A percentile compares a stretch with the other conserved stretches of the same genome.
Evolutionary conservation across 495 filamentous ascomycete species (phyloP).

Genomic region (Darksidea phi): DNA sequence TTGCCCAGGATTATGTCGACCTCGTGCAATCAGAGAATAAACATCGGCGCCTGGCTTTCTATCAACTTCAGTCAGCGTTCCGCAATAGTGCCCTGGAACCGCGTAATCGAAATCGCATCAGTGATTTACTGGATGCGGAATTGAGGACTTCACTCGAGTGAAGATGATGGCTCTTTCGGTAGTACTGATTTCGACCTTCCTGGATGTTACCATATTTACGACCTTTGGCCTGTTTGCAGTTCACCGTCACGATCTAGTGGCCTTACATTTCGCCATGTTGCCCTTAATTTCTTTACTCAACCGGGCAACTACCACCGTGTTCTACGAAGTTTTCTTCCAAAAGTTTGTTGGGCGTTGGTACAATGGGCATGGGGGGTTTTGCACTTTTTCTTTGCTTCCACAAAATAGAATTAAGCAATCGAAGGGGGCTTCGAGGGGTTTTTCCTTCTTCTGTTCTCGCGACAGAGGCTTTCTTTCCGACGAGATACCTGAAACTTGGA

Average conservation of each 20-base stretch:
- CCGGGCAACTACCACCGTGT: conserved; percentile 6
- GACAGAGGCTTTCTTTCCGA: conserved; percentile 13
- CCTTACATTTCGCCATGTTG: conserved; percentile 1
- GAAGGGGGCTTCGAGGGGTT: conserved; percentile 5
- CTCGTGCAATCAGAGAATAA: conserved; percentile 50
- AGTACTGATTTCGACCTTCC: neutral
- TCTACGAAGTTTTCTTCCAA: conserved; percentile 17
- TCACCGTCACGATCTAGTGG: neutral
- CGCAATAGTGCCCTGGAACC: conserved; percentile 55
- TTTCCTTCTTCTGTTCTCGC: conserved; percentile 19
- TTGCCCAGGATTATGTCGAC: conserved; percentile 56
- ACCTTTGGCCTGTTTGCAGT: neutral
- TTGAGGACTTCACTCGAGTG: conserved; percentile 26
- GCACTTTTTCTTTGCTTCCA: conserved; percentile 25
- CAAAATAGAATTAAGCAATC: conserved; percentile 32
- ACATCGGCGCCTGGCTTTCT: conserved; percentile 49
- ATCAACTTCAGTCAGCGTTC: conserved; percentile 52
- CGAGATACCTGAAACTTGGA: conserved; percentile 33
- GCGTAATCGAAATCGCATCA: conserved; percentile 57
- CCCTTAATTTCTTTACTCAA: conserved; percentile 22
- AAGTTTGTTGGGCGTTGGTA: conserved; percentile 28
- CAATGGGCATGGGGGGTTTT: conserved; percentile 27
- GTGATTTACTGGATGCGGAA: conserved; percentile 40
- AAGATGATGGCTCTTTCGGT: neutral
- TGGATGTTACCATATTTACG: conserved; percentile 21